Conservation (phyloP, 768 basidiomycete species). For the Chalciporus piperatus region DNA sequence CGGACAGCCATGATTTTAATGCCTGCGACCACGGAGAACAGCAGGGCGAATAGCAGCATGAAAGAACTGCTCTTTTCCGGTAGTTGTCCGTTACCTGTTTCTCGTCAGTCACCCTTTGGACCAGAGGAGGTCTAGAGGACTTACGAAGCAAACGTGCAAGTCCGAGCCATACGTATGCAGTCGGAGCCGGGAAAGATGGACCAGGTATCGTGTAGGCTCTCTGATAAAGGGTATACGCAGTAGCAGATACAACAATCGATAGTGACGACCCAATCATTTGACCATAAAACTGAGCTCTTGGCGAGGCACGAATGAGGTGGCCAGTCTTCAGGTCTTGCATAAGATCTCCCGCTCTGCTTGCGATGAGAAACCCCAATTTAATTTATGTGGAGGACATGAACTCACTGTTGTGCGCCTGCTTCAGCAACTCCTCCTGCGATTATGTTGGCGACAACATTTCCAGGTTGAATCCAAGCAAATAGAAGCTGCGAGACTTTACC, state of each 20-base stretch:
- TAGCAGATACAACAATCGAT: conserved; percentile 85
- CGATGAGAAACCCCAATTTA: not conserved
- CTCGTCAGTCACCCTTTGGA: conserved; percentile 1
- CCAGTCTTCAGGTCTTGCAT: conserved; percentile 99
- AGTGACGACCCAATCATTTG: conserved; percentile 89
- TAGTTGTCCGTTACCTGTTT: conserved; percentile 74
- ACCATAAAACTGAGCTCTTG: conserved; percentile 90
- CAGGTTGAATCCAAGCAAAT: conserved; percentile 92
- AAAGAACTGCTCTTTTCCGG: conserved; percentile 72
- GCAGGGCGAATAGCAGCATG: conserved; percentile 73
- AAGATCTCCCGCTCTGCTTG: conserved; percentile 81
- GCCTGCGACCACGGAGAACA: conserved; percentile 68
- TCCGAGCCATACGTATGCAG: conserved; percentile 89
- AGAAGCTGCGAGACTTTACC: conserved; percentile 94
- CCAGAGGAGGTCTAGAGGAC: conserved; percentile 24
- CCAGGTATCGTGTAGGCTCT: conserved; percentile 87
- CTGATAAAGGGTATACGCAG: conserved; percentile 84
- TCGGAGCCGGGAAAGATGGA: conserved; percentile 93
- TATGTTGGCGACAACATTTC: conserved; percentile 96
- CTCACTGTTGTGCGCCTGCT: conserved; percentile 90
- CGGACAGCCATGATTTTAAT: conserved; percentile 60
- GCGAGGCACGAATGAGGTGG: conserved; percentile 87
- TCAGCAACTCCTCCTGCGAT: conserved; percentile 97
- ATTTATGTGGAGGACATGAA: not conserved
- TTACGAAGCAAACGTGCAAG: conserved; percentile 73